Percentiles rank a stretch among this genome's conserved stretches.
Evolutionary conservation across 106 monocot genomes (phyloP).

Genomic region (Platanthera zijinensis): DNA sequence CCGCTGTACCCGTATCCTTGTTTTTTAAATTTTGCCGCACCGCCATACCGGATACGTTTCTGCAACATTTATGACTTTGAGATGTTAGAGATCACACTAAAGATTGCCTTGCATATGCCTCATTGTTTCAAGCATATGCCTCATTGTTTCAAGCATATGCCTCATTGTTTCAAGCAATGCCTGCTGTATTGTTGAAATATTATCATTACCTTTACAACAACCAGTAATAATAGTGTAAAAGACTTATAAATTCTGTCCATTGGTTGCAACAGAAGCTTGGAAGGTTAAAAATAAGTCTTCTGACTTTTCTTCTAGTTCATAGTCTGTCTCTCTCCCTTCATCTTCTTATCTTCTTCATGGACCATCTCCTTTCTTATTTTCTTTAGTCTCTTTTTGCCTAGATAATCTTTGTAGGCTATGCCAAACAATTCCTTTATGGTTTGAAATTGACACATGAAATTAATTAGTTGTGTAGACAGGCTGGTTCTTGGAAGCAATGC

Average conservation of each 20-base stretch:
- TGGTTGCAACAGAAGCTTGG: too few relatives aligned
- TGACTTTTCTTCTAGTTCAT: too few relatives aligned
- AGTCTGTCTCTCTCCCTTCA: too few relatives aligned
- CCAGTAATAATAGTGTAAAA: too few relatives aligned
- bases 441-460: slow-evolving; percentile 3
- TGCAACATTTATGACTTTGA: background rate
- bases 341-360: too few relatives aligned
- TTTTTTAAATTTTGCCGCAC: too few relatives aligned
- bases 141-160: background rate
- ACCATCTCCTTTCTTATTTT: too few relatives aligned
- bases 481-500: slow-evolving; percentile 36
- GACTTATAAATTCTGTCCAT: too few relatives aligned
- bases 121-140: background rate
- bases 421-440: background rate
- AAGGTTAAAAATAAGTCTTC: too few relatives aligned
- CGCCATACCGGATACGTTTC: background rate
- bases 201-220: background rate
- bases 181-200: background rate
- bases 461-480: slow-evolving; percentile 29
- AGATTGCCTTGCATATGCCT: background rate
- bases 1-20: too few relatives aligned
- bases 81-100: background rate
- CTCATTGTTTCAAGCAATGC: background rate
- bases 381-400: too few relatives aligned
- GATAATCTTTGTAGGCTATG: too few relatives aligned